phyloP scores from a whole-genome alignment of 495 filamentous ascomycete genomes.

The Aspergillus conjunctus region DNA sequence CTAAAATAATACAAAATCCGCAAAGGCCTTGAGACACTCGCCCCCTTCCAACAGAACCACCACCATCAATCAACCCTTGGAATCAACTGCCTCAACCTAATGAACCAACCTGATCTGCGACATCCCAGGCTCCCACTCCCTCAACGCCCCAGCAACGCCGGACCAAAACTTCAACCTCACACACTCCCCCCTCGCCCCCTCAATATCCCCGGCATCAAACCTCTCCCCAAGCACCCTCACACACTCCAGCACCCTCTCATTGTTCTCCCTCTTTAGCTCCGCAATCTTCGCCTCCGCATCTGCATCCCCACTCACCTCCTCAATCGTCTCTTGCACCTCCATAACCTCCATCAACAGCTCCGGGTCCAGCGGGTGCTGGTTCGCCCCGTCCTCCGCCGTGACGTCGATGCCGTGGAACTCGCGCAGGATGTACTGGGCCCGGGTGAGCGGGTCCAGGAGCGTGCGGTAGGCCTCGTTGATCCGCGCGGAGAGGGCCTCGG shows the following conservation, averaged over 20 bases:
- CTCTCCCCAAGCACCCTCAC: conserved; percentile 59
- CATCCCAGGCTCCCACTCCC: conserved; percentile 77
- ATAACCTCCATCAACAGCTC: conserved; percentile 84
- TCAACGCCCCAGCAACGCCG: conserved; percentile 78
- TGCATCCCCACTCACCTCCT: conserved; percentile 57
- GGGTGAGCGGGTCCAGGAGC: conserved; percentile 69
- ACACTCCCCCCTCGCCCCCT: conserved; percentile 66
- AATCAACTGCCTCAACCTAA: conserved; percentile 28
- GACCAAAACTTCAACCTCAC: conserved; percentile 88
- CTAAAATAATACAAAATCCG: background rate
- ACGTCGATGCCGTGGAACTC: conserved; percentile 72
- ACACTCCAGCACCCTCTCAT: conserved; percentile 60
- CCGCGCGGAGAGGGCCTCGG: conserved; percentile 70
- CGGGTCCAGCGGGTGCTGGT: conserved; percentile 61
- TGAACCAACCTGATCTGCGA: conserved; percentile 68
- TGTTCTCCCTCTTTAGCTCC: conserved; percentile 64
- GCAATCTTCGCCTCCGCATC: conserved; percentile 64
- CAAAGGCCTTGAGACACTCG: too few species aligned
- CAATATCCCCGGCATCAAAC: conserved; percentile 68
- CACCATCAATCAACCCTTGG: background rate
- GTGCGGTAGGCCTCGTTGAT: conserved; percentile 92
- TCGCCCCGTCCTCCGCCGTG: conserved; percentile 66
- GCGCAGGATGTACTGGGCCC: conserved; percentile 82
- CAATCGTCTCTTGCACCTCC: conserved; percentile 83
- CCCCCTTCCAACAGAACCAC: background rate